phyloP scores from a whole-genome alignment of 2,329 filamentous ascomycete species.

The Drechslera avenae region DNA sequence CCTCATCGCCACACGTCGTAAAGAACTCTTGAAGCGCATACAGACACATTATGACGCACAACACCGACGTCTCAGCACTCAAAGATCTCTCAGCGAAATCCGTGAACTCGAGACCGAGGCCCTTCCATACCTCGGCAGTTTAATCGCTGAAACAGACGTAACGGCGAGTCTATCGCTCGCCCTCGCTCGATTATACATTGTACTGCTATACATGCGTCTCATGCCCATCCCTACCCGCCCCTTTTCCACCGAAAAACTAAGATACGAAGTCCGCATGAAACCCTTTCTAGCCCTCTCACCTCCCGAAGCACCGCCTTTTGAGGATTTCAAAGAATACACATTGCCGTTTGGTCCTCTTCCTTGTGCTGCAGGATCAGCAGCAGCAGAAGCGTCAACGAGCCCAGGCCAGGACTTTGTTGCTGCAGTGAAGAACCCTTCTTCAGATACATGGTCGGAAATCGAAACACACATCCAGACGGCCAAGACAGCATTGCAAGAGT shows the following conservation, averaged over 20 bases:
- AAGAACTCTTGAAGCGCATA: conserved; percentile 26
- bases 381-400: no score
- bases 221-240: conserved; percentile 61
- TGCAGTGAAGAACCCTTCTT: conserved; percentile 12
- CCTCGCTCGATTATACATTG: conserved; percentile 64
- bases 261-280: conserved; percentile 86
- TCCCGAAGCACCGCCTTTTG: conserved; percentile 69
- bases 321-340: conserved; percentile 58
- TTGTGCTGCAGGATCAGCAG: no score
- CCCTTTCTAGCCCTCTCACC: conserved; percentile 74
- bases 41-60: conserved; percentile 20
- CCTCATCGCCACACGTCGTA: conserved; percentile 31
- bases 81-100: conserved; percentile 9
- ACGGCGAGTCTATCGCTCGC: conserved; percentile 39
- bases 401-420: not conserved
- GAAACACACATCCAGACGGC: conserved; percentile 41
- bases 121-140: conserved; percentile 26
- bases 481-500: conserved; percentile 40
- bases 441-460: conserved; percentile 32
- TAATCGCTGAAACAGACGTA: conserved; percentile 35
- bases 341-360: conserved; percentile 36
- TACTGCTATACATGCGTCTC: conserved; percentile 63
- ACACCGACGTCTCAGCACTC: not conserved
- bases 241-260: conserved; percentile 69
- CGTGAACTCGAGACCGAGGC: conserved; percentile 18